phyloP scores from a whole-genome alignment of 1,284 basidiomycete species.

The Sanghuangporus weigelae region DNA sequence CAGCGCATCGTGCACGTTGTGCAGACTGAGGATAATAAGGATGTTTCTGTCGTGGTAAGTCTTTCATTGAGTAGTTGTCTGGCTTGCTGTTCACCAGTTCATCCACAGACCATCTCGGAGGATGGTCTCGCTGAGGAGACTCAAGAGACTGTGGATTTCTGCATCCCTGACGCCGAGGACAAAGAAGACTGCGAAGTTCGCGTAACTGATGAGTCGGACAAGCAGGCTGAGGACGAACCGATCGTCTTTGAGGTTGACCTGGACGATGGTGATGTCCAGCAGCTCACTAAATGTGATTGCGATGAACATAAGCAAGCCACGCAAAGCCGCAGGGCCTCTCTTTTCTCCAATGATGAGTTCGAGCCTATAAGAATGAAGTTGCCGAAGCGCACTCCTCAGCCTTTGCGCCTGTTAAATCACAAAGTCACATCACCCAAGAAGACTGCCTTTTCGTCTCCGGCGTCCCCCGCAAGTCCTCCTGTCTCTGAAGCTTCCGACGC shows the following conservation, averaged over 20 bases:
- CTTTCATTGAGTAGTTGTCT: not conserved
- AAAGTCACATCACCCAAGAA: not conserved
- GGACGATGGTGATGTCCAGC: not conserved
- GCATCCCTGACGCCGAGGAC: not conserved
- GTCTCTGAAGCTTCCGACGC: not conserved
- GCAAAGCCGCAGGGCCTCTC: not conserved
- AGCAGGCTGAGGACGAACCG: not conserved
- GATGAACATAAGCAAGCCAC: not conserved
- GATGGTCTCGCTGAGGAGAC: not conserved
- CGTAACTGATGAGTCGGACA: not conserved
- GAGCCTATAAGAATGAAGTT: constrained; percentile 6
- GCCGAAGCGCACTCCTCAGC: not conserved
- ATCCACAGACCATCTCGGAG: not conserved
- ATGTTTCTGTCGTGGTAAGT: constrained; percentile 2
- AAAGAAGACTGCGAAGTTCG: not conserved
- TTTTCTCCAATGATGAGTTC: constrained; percentile 12
- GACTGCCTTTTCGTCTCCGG: not conserved
- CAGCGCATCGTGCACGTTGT: constrained; percentile 5
- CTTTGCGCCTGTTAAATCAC: not conserved
- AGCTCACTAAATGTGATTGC: not conserved
- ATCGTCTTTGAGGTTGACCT: constrained; percentile 8
- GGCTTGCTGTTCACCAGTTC: not conserved
- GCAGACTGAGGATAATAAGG: not conserved
- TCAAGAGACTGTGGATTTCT: not conserved
- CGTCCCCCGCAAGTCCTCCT: not conserved